Evolutionary conservation across 805 yeast genomes (phyloP).

Genomic region (Yarrowia sp.): DNA sequence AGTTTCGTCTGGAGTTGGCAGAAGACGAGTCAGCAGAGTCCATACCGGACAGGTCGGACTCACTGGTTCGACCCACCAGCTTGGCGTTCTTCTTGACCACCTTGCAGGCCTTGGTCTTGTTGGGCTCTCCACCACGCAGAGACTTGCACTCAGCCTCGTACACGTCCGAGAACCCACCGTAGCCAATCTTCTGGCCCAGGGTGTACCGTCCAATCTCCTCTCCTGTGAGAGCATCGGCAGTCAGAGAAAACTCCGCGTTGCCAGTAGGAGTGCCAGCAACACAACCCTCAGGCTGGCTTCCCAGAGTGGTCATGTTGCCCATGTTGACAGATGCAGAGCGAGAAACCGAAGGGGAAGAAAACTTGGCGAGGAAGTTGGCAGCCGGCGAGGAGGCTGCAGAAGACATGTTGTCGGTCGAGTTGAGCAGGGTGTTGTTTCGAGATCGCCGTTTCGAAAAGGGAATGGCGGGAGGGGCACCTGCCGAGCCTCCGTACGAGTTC

Average conservation of each 20-base stretch:
- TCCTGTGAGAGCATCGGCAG: constrained; percentile 57
- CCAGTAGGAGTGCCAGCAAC: constrained; percentile 8
- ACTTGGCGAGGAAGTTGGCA: constrained; percentile 20
- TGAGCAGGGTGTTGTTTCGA: constrained; percentile 20
- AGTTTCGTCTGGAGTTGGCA: constrained; percentile 20
- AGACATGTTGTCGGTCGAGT: background rate
- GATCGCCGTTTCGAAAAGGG: constrained; percentile 24
- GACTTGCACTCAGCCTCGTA: constrained; percentile 54
- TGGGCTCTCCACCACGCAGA: constrained; percentile 33
- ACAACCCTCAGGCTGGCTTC: constrained; percentile 2
- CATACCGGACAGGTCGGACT: background rate
- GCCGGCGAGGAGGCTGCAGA: constrained; percentile 18
- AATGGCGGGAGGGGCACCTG: constrained; percentile 5
- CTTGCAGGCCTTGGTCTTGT: constrained; percentile 54
- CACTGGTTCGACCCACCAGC: background rate
- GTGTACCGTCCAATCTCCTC: constrained; percentile 58
- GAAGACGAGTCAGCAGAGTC: constrained; percentile 11
- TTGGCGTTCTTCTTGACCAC: constrained; percentile 42
- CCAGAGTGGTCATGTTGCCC: constrained; percentile 5
- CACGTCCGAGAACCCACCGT: constrained; percentile 88
- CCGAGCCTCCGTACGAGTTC: constrained; percentile 18
- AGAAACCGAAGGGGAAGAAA: constrained; percentile 24
- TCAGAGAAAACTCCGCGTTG: constrained; percentile 19
- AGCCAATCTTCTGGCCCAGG: constrained; percentile 74
- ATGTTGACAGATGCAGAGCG: constrained; percentile 14